These are phyloP conservation scores for Kazachstania psychrophila DNA, from an alignment of 805 yeast species.

Conservation along the genomic window DNA sequence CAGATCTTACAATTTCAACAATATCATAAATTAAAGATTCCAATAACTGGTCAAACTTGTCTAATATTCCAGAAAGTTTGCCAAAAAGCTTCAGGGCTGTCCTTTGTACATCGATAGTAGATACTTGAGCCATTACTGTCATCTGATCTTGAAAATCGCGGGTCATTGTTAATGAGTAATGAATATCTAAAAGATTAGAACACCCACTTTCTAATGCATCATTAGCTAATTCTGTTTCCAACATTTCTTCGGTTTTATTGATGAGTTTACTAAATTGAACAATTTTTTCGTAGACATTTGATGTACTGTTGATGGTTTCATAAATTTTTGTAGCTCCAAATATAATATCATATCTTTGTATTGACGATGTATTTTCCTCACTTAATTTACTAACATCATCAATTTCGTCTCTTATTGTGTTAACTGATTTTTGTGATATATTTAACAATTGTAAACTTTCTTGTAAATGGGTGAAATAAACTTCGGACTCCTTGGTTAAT, in stretches of 20 bases:
- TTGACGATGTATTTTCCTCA: constrained; percentile 47
- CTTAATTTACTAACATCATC: constrained; percentile 40
- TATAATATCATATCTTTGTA: constrained; percentile 60
- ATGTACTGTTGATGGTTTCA: constrained; percentile 63
- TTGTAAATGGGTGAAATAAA: constrained; percentile 49
- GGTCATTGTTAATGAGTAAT: constrained; percentile 57
- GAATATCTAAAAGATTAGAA: constrained; percentile 54
- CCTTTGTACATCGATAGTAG: constrained; percentile 57
- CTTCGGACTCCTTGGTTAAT: constrained; percentile 58
- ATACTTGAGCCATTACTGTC: constrained; percentile 40
- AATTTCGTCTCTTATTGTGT: constrained; percentile 39
- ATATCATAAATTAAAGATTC: constrained; percentile 56
- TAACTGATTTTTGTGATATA: constrained; percentile 38
- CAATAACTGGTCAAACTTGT: constrained; percentile 55
- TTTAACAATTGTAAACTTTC: constrained; percentile 34
- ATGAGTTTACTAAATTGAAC: constrained; percentile 44
- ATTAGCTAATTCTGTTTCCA: constrained; percentile 35
- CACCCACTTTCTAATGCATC: constrained; percentile 33
- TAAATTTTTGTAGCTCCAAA: constrained; percentile 57
- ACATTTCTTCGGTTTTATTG: constrained; percentile 40
- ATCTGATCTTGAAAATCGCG: constrained; percentile 76
- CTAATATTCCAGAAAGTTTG: constrained; percentile 31
- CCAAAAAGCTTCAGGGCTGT: constrained; percentile 43
- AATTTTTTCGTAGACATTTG: constrained; percentile 54
- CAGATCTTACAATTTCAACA: constrained; percentile 64